Percentiles rank a stretch among this genome's conserved stretches.
These are phyloP conservation scores for Paraphaeosphaeria minitans DNA, from an alignment of 2,329 filamentous ascomycete species.

Conservation along the genomic window DNA sequence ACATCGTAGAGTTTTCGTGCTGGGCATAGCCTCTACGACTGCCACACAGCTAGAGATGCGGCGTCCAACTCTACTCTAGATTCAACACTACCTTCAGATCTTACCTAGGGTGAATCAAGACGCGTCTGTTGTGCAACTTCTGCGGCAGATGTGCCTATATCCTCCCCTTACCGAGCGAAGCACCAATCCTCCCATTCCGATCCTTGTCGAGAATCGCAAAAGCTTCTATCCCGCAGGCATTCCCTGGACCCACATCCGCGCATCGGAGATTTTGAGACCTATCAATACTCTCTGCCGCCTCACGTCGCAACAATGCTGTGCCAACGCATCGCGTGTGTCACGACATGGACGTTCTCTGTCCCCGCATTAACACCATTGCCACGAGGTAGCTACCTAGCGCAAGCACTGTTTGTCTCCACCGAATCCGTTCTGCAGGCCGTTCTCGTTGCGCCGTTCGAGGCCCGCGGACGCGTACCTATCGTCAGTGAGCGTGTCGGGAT, in stretches of 20 bases:
- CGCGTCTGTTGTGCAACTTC: background rate
- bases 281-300: slow-evolving; percentile 3
- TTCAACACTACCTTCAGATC: background rate
- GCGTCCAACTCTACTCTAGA: background rate
- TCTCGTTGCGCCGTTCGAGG: background rate
- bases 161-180: background rate
- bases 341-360: background rate
- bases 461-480: background rate
- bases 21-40: background rate
- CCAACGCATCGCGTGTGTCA: background rate
- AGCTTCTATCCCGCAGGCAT: background rate
- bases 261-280: slow-evolving; percentile 14
- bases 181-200: background rate
- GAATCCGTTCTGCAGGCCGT: background rate
- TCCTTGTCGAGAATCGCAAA: background rate
- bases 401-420: background rate
- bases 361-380: slow-evolving; percentile 1
- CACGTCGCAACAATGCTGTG: background rate
- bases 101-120: background rate
- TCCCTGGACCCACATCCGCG: background rate
- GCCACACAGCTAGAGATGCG: background rate
- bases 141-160: background rate
- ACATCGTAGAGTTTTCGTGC: background rate
- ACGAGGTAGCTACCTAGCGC: background rate
- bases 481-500: background rate